Evolutionary conservation across 2,329 filamentous ascomycete genomes (phyloP).

Genomic region (Aspergillus fischeri): DNA sequence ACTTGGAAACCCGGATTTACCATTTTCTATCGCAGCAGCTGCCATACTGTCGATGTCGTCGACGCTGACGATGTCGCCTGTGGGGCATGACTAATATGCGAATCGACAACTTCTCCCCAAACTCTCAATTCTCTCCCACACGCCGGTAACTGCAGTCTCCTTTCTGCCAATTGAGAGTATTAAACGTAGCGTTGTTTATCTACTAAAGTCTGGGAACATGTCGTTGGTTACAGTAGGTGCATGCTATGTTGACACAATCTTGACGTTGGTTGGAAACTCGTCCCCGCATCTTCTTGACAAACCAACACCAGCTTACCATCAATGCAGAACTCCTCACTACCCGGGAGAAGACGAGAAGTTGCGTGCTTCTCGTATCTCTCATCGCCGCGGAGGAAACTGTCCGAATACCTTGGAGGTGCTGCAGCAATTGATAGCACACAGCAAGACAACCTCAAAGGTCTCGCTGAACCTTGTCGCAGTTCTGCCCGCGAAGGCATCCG

Average conservation of each 20-base stretch:
- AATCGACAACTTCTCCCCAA: constrained; percentile 5
- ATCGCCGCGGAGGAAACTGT: constrained; percentile 68
- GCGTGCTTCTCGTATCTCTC: constrained; percentile 56
- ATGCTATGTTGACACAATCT: constrained; percentile 68
- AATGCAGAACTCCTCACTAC: constrained; percentile 47
- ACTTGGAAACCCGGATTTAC: not conserved
- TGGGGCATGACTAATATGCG: constrained; percentile 21
- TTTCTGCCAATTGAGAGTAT: not conserved
- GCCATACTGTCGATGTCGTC: not conserved
- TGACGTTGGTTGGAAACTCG: constrained; percentile 47
- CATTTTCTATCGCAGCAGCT: not conserved
- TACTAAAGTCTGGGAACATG: constrained; percentile 24
- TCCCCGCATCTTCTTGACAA: constrained; percentile 1
- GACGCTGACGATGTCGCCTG: constrained; percentile 3
- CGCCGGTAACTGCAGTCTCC: not conserved
- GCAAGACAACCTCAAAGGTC: constrained; percentile 4
- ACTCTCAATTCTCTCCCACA: not conserved
- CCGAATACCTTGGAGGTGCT: constrained; percentile 69
- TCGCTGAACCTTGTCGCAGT: constrained; percentile 40
- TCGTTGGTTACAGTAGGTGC: constrained; percentile 63
- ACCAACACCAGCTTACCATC: not conserved
- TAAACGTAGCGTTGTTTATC: not conserved
- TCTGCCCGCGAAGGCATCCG: constrained; percentile 52
- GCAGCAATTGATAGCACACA: constrained; percentile 52
- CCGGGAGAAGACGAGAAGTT: constrained; percentile 70